Conservation (phyloP, 805 yeast genomes). For the Teunomyces atbi region DNA sequence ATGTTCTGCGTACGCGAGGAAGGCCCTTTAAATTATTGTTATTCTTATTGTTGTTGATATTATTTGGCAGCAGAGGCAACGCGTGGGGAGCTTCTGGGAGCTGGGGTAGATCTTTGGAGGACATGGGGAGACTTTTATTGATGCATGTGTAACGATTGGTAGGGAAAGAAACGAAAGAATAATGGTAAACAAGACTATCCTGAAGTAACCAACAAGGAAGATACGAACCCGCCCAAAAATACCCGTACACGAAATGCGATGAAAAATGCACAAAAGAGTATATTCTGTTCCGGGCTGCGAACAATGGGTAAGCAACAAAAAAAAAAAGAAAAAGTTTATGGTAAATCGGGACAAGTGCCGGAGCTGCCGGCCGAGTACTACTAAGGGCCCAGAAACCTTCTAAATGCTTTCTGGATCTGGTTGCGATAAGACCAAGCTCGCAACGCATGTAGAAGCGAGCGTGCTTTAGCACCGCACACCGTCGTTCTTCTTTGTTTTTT, state of each 20-base stretch:
- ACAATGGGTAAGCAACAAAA: too few species aligned
- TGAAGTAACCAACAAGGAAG: neutral
- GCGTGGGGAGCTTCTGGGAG: slow-evolving; percentile 2
- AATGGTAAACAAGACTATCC: neutral
- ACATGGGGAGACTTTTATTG: neutral
- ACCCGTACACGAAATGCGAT: neutral
- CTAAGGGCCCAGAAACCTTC: too few species aligned
- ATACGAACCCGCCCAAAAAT: neutral
- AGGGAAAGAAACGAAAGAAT: neutral
- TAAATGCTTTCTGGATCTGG: too few species aligned
- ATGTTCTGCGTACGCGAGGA: neutral
- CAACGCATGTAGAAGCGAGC: too few species aligned
- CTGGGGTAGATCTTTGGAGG: slow-evolving; percentile 6
- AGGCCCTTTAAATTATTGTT: too few species aligned
- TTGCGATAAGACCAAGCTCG: too few species aligned
- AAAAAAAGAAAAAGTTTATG: too few species aligned
- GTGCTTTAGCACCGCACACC: too few species aligned
- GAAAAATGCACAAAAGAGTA: neutral
- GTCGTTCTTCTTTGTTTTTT: too few species aligned
- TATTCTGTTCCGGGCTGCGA: slow-evolving; percentile 1
- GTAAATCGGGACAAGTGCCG: too few species aligned
- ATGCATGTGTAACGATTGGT: neutral
- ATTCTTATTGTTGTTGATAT: too few species aligned
- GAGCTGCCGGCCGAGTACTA: too few species aligned
- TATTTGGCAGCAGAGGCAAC: neutral